Conservation (phyloP, 441 rosid genomes). For the Corymbia citriodora region DNA sequence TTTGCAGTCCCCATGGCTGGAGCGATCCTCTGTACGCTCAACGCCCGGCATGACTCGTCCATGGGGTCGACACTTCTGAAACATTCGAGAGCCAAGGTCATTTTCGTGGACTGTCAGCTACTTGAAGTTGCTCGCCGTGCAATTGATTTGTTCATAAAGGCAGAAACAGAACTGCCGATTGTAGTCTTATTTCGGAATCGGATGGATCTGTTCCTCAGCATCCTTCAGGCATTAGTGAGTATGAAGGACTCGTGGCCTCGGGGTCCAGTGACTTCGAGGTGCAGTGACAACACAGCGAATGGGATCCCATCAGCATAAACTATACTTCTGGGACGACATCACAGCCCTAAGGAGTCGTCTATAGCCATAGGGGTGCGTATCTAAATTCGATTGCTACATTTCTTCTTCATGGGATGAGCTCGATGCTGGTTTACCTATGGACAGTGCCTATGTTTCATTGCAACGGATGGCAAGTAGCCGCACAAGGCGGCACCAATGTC, state of each 20-base stretch:
- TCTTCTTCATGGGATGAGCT: conserved; percentile 49
- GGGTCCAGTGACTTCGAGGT: conserved; percentile 35
- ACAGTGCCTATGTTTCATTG: conserved; percentile 85
- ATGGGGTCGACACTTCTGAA: conserved; percentile 38
- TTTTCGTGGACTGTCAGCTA: conserved; percentile 51
- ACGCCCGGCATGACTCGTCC: conserved; percentile 46
- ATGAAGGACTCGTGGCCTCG: conserved; percentile 38
- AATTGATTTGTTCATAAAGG: conserved; percentile 34
- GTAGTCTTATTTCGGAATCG: conserved; percentile 34
- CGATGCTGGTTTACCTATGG: conserved; percentile 56
- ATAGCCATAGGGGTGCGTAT: conserved; percentile 75
- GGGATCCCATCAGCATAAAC: conserved; percentile 74
- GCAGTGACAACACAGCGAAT: conserved; percentile 45
- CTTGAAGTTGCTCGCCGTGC: conserved; percentile 40
- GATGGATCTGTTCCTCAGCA: conserved; percentile 4
- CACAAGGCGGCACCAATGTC: conserved; percentile 66
- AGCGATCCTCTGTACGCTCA: conserved; percentile 61
- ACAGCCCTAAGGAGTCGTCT: conserved; percentile 72
- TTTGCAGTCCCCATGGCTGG: conserved; percentile 86
- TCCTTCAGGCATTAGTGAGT: conserved; percentile 20
- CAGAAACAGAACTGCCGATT: conserved; percentile 23
- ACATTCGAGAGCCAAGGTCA: conserved; percentile 51
- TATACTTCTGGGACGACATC: conserved; percentile 84
- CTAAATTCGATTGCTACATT: conserved; percentile 52
- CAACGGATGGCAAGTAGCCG: conserved; percentile 78